Conservation (phyloP, 768 basidiomycete genomes). For the Termitomyces sp. region DNA sequence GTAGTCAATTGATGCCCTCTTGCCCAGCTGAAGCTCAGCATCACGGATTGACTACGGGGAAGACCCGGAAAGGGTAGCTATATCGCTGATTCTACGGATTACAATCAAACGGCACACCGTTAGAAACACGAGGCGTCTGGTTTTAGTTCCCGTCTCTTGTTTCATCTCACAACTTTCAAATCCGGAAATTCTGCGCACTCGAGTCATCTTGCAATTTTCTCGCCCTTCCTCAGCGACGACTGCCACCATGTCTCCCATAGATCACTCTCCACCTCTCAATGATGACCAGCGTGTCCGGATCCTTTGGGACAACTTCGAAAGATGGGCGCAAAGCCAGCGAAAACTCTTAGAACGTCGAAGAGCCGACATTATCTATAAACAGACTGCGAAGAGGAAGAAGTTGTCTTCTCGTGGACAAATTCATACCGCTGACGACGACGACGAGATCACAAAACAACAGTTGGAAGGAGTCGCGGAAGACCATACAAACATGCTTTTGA, state of each 20-base stretch:
- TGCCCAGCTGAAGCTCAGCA: constrained; percentile 10
- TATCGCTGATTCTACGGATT: constrained; percentile 21
- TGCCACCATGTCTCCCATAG: constrained; percentile 14
- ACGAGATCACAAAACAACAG: constrained; percentile 26
- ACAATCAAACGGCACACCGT: constrained; percentile 27
- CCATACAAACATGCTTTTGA: constrained; percentile 26
- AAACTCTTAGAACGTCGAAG: constrained; percentile 18
- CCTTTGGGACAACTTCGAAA: constrained; percentile 31
- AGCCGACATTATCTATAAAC: constrained; percentile 20
- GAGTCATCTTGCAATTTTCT: constrained; percentile 24
- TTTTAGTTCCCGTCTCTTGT: constrained; percentile 29
- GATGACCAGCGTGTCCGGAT: constrained; percentile 20
- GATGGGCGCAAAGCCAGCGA: constrained; percentile 23
- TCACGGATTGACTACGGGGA: constrained; percentile 25
- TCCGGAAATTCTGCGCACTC: constrained; percentile 24
- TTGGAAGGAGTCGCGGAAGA: constrained; percentile 24
- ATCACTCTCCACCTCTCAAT: constrained; percentile 10
- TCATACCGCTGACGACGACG: constrained; percentile 20
- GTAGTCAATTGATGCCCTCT: constrained; percentile 10
- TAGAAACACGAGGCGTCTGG: constrained; percentile 36
- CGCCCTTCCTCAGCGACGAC: constrained; percentile 13
- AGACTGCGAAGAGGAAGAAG: constrained; percentile 21
- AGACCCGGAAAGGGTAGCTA: constrained; percentile 22
- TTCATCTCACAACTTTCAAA: constrained; percentile 23
- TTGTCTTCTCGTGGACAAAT: constrained; percentile 12